Conservation (phyloP, 2,329 filamentous ascomycete genomes). For the Xylaria sp. region DNA sequence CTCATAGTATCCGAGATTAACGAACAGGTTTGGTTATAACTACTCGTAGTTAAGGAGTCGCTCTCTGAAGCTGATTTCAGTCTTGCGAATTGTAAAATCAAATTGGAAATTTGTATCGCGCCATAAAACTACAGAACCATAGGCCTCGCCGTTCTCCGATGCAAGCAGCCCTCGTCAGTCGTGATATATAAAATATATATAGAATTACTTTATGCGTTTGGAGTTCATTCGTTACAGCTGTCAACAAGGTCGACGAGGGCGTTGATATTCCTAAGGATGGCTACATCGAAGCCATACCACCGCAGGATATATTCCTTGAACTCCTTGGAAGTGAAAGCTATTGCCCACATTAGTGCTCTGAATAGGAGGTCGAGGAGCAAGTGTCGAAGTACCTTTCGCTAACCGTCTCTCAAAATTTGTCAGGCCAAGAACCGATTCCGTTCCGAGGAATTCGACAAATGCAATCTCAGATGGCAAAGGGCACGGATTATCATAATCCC, state of each 20-base stretch:
- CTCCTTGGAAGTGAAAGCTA: not conserved
- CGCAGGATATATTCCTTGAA: not conserved
- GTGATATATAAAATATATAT: not conserved
- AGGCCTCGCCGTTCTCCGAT: too few species aligned
- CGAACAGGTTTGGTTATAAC: too few species aligned
- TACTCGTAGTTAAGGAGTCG: too few species aligned
- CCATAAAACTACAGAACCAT: not conserved
- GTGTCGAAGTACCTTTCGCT: not conserved
- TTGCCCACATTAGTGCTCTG: not conserved
- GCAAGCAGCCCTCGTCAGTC: too few species aligned
- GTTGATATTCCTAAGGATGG: not conserved
- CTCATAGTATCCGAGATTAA: too few species aligned
- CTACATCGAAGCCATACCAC: slow-evolving; percentile 9
- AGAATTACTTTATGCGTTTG: not conserved
- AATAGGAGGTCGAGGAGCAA: too few species aligned
- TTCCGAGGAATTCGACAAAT: slow-evolving; percentile 1
- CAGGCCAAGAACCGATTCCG: not conserved
- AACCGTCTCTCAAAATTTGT: slow-evolving; percentile 1
- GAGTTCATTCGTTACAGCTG: not conserved
- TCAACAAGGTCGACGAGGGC: not conserved
- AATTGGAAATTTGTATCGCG: too few species aligned
- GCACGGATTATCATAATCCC: not conserved
- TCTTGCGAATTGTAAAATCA: too few species aligned
- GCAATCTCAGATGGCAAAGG: not conserved
- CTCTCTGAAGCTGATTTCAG: too few species aligned